These are phyloP conservation scores for Pleoardoris graminearum DNA, from an alignment of 2,329 filamentous ascomycete genomes.

Conservation along the genomic window DNA sequence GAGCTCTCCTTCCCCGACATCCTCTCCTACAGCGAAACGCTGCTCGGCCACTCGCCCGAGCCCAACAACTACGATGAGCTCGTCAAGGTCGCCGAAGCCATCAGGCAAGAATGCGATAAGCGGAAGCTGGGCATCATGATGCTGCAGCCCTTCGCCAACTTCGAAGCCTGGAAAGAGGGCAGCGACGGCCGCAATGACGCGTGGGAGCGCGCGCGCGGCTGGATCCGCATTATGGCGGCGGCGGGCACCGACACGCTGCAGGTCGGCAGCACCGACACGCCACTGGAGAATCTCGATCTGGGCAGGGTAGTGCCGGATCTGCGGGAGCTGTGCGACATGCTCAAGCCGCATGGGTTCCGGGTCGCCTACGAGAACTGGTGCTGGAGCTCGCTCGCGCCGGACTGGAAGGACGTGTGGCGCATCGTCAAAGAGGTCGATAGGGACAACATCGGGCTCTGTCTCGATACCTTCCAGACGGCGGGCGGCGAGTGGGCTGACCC, in stretches of 20 bases:
- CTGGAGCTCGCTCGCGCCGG: conserved; percentile 71
- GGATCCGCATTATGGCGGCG: conserved; percentile 72
- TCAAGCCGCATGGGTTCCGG: conserved; percentile 60
- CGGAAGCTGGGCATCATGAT: conserved; percentile 66
- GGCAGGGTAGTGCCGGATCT: conserved; percentile 64
- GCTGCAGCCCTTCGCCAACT: conserved; percentile 75
- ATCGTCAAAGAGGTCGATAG: conserved; percentile 66
- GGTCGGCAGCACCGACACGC: conserved; percentile 65
- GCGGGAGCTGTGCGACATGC: conserved; percentile 57
- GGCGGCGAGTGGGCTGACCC: conserved; percentile 76
- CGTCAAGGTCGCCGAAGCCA: conserved; percentile 56
- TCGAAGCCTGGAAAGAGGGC: conserved; percentile 70
- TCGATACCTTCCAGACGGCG: conserved; percentile 77
- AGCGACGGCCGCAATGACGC: conserved; percentile 64
- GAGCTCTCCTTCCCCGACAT: conserved; percentile 78
- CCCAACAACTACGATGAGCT: conserved; percentile 64
- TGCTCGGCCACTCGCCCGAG: conserved; percentile 56
- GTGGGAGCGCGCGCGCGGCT: conserved; percentile 65
- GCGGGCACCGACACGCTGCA: conserved; percentile 72
- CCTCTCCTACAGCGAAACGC: conserved; percentile 60
- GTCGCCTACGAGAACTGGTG: conserved; percentile 84
- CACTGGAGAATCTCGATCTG: conserved; percentile 57
- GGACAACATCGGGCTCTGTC: conserved; percentile 71
- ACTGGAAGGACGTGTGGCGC: conserved; percentile 71
- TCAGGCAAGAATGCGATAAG: conserved; percentile 59